These are phyloP conservation scores for Epichloe hybrida DNA, from an alignment of 2,329 filamentous ascomycete genomes.

Conservation along the genomic window DNA sequence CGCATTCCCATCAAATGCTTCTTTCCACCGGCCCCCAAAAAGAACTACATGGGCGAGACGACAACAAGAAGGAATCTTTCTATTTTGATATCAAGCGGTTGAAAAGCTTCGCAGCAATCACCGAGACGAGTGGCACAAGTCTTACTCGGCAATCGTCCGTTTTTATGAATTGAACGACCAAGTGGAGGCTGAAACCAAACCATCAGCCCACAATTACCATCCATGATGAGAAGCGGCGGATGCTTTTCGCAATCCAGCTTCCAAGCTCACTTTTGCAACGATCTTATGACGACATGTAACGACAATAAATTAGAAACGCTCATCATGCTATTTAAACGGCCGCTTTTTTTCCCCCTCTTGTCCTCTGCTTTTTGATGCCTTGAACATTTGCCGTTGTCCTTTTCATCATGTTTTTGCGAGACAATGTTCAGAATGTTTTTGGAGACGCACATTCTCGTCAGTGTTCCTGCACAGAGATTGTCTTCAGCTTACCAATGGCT, in stretches of 20 bases:
- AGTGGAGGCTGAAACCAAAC: constrained; percentile 1
- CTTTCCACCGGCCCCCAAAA: neutral
- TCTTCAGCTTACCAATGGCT: neutral
- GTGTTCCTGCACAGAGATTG: neutral
- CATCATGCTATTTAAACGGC: constrained; percentile 3
- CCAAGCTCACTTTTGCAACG: constrained; percentile 10
- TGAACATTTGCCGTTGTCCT: neutral
- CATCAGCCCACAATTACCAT: neutral
- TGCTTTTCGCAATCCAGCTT: constrained; percentile 1
- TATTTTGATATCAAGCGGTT: constrained; percentile 17
- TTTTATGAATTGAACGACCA: constrained; percentile 6
- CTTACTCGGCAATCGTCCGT: constrained; percentile 4
- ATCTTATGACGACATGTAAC: constrained; percentile 15
- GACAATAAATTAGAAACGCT: constrained; percentile 9
- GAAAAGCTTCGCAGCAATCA: constrained; percentile 26
- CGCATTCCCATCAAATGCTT: neutral
- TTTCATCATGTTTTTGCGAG: neutral
- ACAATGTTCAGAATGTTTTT: neutral
- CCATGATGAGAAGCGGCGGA: neutral
- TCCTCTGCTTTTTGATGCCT: neutral
- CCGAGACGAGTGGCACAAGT: constrained; percentile 17
- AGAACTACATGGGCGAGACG: neutral
- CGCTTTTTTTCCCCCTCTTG: neutral
- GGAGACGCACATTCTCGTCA: neutral
- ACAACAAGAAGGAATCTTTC: neutral